phyloP scores from a whole-genome alignment of 106 monocot species.

The Allium sativum region DNA sequence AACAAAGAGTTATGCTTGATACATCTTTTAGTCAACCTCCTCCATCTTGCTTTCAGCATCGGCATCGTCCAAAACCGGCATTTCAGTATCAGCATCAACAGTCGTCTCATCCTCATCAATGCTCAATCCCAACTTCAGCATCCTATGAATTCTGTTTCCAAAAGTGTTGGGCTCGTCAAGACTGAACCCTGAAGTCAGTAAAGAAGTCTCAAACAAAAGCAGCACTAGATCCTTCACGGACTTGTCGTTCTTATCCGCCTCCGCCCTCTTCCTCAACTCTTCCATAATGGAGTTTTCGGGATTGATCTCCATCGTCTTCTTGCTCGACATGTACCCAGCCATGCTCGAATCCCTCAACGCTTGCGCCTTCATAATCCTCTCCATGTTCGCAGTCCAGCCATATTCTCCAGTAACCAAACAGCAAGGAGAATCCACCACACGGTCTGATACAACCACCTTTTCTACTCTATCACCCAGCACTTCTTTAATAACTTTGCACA shows the following conservation, averaged over 20 bases:
- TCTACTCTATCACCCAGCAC: conserved; percentile 69
- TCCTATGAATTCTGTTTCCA: conserved; percentile 63
- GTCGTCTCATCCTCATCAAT: conserved; percentile 47
- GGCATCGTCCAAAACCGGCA: conserved; percentile 57
- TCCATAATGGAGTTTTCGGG: conserved; percentile 80
- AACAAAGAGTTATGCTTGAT: no score
- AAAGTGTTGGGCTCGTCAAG: conserved; percentile 76
- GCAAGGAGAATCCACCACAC: conserved; percentile 71
- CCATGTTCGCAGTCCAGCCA: conserved; percentile 81
- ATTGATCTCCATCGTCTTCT: conserved; percentile 85
- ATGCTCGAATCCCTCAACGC: conserved; percentile 69
- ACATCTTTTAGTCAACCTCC: conserved; percentile 49
- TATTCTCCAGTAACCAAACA: conserved; percentile 72
- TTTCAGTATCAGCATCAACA: conserved; percentile 48
- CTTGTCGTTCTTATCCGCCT: conserved; percentile 73
- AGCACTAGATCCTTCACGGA: conserved; percentile 62
- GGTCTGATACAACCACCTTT: conserved; percentile 69
- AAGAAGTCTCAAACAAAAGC: conserved; percentile 53
- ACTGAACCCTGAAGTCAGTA: conserved; percentile 62
- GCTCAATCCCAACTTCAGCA: conserved; percentile 64
- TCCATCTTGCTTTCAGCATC: conserved; percentile 80
- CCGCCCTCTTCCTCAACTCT: conserved; percentile 55
- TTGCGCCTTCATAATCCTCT: conserved; percentile 80
- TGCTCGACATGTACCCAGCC: conserved; percentile 71
- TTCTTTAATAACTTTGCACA: conserved; percentile 81